Evolutionary conservation across 1,284 basidiomycete genomes (phyloP), one percentile per base, ranked within the genome.

Genomic region (Cryptococcus hybrid): DNA sequence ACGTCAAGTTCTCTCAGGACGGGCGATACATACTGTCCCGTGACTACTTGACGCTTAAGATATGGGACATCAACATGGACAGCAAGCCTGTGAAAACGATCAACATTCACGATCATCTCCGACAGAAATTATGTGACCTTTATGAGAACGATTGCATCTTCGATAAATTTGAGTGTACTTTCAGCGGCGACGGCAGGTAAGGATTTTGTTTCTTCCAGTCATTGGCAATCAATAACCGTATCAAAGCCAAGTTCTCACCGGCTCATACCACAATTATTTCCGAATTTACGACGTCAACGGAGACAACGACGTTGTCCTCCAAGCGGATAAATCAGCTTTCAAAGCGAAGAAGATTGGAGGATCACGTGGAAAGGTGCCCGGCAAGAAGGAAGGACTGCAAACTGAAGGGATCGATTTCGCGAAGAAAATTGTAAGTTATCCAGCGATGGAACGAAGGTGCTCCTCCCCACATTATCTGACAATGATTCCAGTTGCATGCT

Each of bases 111-210:
- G 96, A 99, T 70, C 96, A 99, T 78, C 83, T 99, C 45, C 88
- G 95, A 54, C 90, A 91, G 58, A 99, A 99, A 79, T 85, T 99
- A 9, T 99, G 96, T 79, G 96, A 99, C 78, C 80, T 99, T 62
- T 99, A 99, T 76, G 96, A 99, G 82, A 99, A 99, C 74, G 96
- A 99, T 77, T 98, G 95, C 79, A 99, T 99, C 76, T 99, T 99
- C 78, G 96, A 99, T 84, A 99, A 99, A 80, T 99, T 99, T 68
- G 96, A 97, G 80, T 96, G 93, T 76, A 89, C 91, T 35, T 96
- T 92, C 86, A 89, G 90, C 65, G 93, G 94, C 40, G 90, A 95
- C 73, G 92, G 95, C 78, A 87, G 88, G 93, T 96, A 77, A 75
- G 92, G 24, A 24, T 24, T 24, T 24, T 24, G 24, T 24, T 85